A percentile compares a stretch with the other conserved stretches of the same genome.
Evolutionary conservation across 1,139 yeast species (phyloP).

Genomic region (Kodamaea plutei): DNA sequence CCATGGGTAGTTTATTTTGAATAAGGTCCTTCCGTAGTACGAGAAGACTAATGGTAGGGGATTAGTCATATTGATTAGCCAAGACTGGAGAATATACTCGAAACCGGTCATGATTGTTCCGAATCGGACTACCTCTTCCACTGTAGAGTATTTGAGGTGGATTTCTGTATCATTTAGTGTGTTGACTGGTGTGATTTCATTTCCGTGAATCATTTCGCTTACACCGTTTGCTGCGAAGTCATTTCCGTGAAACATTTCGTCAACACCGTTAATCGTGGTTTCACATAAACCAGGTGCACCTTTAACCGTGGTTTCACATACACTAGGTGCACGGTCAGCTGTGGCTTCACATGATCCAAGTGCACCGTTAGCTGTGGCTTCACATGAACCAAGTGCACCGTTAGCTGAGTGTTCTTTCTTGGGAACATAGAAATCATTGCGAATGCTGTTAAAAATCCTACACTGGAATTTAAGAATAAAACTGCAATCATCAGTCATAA

Average conservation of each 20-base stretch:
- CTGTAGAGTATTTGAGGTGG: neutral
- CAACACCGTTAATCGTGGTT: too few species aligned
- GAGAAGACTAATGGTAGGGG: conserved; percentile 36
- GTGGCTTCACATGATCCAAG: too few species aligned
- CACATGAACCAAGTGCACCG: too few species aligned
- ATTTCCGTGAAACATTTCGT: too few species aligned
- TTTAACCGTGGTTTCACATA: too few species aligned
- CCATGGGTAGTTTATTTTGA: conserved; percentile 23
- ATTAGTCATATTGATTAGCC: conserved; percentile 28
- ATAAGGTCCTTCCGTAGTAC: conserved; percentile 27
- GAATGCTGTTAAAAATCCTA: conserved; percentile 15
- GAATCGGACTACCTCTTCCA: neutral
- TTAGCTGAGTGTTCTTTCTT: neutral
- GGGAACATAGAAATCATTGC: conserved; percentile 7
- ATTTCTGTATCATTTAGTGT: too few species aligned
- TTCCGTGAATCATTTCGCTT: too few species aligned
- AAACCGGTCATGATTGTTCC: conserved; percentile 11
- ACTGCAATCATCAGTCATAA: conserved; percentile 8
- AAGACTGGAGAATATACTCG: conserved; percentile 28
- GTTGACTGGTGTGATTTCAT: too few species aligned
- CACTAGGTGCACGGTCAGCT: too few species aligned
- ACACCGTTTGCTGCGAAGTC: too few species aligned
- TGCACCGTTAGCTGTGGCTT: too few species aligned
- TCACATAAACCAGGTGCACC: too few species aligned
- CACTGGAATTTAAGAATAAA: conserved; percentile 18